A percentile compares a stretch with the other conserved stretches of the same genome.
Evolutionary conservation across 75 land plant species (phyloP).

Genomic region (Picea sitchensis): DNA sequence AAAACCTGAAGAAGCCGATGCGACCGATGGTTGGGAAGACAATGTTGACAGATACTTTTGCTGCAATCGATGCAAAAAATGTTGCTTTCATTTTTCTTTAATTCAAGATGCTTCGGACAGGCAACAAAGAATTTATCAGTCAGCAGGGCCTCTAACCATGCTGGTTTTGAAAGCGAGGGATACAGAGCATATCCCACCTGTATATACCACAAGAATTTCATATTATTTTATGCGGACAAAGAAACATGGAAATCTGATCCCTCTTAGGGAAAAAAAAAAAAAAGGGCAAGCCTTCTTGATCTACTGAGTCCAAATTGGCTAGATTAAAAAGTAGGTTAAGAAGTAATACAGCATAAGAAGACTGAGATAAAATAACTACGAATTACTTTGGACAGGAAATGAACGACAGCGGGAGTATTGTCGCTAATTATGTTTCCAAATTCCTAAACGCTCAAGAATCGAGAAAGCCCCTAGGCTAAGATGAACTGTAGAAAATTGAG

Average conservation of each 20-base stretch:
- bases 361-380: too few relatives aligned
- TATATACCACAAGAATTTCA: background rate
- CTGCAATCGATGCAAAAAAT: constrained; percentile 25
- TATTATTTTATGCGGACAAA: too few relatives aligned
- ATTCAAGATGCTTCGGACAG: constrained; percentile 11
- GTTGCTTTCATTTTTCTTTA: constrained; percentile 25
- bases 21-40: constrained; percentile 17
- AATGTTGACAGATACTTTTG: constrained; percentile 24
- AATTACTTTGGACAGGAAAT: too few relatives aligned
- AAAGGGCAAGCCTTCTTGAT: too few relatives aligned
- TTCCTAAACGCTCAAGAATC: background rate
- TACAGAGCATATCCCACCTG: constrained; percentile 11
- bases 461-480: background rate
- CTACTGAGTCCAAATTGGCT: too few relatives aligned
- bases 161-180: constrained; percentile 17
- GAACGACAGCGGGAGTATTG: background rate
- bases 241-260: too few relatives aligned
- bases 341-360: too few relatives aligned
- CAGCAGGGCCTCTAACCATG: constrained; percentile 28
- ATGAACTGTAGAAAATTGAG: too few relatives aligned
- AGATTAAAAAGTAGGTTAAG: too few relatives aligned
- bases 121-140: constrained; percentile 20
- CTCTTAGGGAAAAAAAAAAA: too few relatives aligned
- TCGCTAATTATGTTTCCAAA: background rate
- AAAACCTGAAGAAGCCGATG: constrained; percentile 28